Evolutionary conservation across 192 early-diverging fungal species (phyloP), one percentile per base, ranked within the genome.

Genomic region (Coemansia sp.): DNA sequence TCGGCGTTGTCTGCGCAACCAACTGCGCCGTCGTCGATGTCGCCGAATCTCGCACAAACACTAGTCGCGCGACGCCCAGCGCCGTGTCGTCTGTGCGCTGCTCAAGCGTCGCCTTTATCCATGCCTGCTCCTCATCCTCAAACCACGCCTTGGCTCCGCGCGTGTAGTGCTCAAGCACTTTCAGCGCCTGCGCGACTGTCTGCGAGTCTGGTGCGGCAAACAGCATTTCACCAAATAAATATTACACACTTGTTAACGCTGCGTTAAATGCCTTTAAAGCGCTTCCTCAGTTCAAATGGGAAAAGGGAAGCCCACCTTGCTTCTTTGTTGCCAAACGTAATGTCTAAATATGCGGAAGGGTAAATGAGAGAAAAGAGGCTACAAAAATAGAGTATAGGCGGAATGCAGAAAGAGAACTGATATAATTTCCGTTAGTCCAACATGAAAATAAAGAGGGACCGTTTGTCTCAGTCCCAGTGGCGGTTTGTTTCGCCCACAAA

Each of bases 111-210:
- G 85, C 94, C 61, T 89, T 86, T 58, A 92, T 81, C 92, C 93
- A 98, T 24, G 89, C 94, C 56, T 94, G 90, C 37, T 87, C 83
- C 2, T 87, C 86, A 65, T 98, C 92, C 57, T 86, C 84, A 70
- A 96, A 93, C 94, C 94, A 97, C 39, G 93, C 94, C 62, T 83
- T 80, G 60, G 88, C 88, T 35, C 89, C 90, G 59, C 87, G 86
- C 55, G 84, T 82, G 72, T 86, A 91, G 59, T 87, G 84, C 48
- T 89, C 88, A 43, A 91, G 73, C 32, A 74, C 64, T 49, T 80
- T 80, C 58, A 73, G 72, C 65, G 77, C 77, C 72, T 53, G 60
- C 58, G 65, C 66, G 29, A 70, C 69, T 17, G 65, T 66, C 19
- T 60, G 63, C 21, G 72, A 23, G 67, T 73, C 76, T n/a, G 66